A percentile compares a stretch with the other conserved stretches of the same genome.
phyloP scores from a whole-genome alignment of 2,329 filamentous ascomycete genomes.

The Colletotrichum sp. region DNA sequence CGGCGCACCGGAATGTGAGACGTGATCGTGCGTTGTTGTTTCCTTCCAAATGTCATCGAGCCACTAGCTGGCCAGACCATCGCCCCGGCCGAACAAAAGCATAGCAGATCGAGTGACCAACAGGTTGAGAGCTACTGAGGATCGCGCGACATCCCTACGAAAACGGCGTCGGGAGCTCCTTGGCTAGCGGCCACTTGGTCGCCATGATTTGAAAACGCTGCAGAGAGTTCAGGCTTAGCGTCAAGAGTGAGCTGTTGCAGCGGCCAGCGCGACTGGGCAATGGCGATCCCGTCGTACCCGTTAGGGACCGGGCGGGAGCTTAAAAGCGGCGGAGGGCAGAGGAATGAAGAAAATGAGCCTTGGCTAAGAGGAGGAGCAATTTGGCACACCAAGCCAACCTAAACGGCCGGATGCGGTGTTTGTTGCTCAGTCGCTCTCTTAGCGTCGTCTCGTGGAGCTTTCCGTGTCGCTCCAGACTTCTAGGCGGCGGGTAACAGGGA shows the following conservation, averaged over 20 bases:
- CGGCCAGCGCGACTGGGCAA: background rate
- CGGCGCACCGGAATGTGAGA: slow-evolving; percentile 19
- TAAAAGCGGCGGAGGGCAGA: background rate
- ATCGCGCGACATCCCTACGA: background rate
- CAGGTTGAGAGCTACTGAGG: background rate
- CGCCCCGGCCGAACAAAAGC: background rate
- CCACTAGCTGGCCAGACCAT: slow-evolving; percentile 1
- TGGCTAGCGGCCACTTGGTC: slow-evolving; percentile 2
- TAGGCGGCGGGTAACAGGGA: background rate
- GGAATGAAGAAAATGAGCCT: background rate
- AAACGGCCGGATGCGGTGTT: background rate
- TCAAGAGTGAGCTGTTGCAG: background rate
- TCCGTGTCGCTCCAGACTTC: background rate
- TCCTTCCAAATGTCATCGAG: background rate
- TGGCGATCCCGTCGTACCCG: background rate
- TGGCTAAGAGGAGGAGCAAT: background rate
- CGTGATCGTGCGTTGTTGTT: slow-evolving; percentile 1
- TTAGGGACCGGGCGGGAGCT: background rate
- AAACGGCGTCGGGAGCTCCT: background rate
- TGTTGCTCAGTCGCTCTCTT: background rate
- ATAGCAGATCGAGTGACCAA: background rate
- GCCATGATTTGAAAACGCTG: slow-evolving; percentile 5
- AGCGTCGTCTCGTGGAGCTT: background rate
- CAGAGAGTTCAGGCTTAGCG: background rate
- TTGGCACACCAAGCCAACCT: background rate